Evolutionary conservation across 176 grass and related monocot genomes (phyloP).

Genomic region (Hyparrhenia diplandra): DNA sequence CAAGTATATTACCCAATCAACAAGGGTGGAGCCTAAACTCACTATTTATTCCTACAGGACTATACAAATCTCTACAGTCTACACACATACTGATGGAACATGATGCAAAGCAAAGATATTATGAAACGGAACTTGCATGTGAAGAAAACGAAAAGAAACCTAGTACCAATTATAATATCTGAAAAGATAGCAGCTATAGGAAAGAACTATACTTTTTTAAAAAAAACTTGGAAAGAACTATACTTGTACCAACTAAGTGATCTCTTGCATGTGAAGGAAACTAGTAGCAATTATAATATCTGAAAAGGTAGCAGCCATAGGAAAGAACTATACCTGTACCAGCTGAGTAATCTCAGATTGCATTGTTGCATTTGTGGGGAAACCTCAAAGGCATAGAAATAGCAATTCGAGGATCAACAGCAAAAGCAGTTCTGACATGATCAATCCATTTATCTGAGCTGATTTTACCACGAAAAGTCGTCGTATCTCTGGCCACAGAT

Average conservation of each 20-base stretch:
- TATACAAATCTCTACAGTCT: not conserved
- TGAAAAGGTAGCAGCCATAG: constrained; percentile 17
- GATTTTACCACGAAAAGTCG: constrained; percentile 74
- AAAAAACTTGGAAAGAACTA: too few relatives aligned
- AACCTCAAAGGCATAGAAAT: constrained; percentile 70
- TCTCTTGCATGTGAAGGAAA: constrained; percentile 14
- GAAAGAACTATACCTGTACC: constrained; percentile 68
- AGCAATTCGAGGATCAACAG: constrained; percentile 85
- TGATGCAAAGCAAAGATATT: constrained; percentile 11
- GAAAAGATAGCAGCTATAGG: constrained; percentile 11
- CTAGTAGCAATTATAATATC: constrained; percentile 11
- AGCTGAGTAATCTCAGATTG: constrained; percentile 82
- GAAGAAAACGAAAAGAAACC: constrained; percentile 4
- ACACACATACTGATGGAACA: not conserved
- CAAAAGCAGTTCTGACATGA: constrained; percentile 88
- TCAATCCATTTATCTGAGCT: constrained; percentile 95
- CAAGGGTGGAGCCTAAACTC: not conserved
- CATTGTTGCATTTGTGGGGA: constrained; percentile 74
- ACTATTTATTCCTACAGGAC: not conserved
- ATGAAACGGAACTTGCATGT: constrained; percentile 16
- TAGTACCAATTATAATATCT: constrained; percentile 9
- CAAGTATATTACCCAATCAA: not conserved
- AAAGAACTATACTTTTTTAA: too few relatives aligned
- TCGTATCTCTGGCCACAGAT: constrained; percentile 58
- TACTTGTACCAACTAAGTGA: not conserved